phyloP scores from a whole-genome alignment of 176 grass and related monocot genomes.

The Neostapfia colusana region DNA sequence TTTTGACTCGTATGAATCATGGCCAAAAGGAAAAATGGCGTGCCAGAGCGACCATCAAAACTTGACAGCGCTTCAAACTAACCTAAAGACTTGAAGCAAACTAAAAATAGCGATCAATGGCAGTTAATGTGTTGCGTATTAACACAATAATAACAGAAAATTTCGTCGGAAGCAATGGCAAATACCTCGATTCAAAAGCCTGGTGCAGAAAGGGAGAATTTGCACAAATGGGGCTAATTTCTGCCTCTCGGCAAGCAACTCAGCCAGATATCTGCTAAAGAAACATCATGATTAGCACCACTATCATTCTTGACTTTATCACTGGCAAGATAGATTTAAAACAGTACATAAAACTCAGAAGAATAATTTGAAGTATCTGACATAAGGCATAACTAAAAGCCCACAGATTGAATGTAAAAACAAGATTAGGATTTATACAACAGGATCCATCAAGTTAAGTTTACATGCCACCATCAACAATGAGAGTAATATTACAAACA shows the following conservation, averaged over 20 bases:
- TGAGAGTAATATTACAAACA: constrained; percentile 46
- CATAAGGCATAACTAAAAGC: constrained; percentile 18
- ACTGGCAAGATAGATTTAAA: too few species aligned
- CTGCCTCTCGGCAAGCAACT: too few species aligned
- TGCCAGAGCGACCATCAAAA: constrained; percentile 13
- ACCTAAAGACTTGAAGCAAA: constrained; percentile 22
- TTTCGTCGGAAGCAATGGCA: too few species aligned
- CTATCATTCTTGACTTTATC: too few species aligned
- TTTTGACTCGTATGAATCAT: too few species aligned
- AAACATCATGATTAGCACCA: too few species aligned
- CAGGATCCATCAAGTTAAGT: constrained; percentile 34
- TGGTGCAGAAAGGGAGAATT: too few species aligned
- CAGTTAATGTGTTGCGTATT: constrained; percentile 17
- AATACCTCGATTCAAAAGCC: too few species aligned
- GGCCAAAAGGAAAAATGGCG: neutral
- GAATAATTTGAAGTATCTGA: constrained; percentile 26
- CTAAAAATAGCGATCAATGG: neutral
- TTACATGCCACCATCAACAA: constrained; percentile 39
- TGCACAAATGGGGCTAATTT: too few species aligned
- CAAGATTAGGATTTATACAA: constrained; percentile 42
- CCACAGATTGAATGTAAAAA: constrained; percentile 14
- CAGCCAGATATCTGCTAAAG: too few species aligned
- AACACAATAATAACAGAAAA: neutral
- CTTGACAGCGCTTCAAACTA: constrained; percentile 1
- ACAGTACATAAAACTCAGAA: too few species aligned